Evolutionary conservation across 257 asterid species (phyloP), one percentile per base, ranked within the genome.

Genomic region (Euphrasia confusa): DNA sequence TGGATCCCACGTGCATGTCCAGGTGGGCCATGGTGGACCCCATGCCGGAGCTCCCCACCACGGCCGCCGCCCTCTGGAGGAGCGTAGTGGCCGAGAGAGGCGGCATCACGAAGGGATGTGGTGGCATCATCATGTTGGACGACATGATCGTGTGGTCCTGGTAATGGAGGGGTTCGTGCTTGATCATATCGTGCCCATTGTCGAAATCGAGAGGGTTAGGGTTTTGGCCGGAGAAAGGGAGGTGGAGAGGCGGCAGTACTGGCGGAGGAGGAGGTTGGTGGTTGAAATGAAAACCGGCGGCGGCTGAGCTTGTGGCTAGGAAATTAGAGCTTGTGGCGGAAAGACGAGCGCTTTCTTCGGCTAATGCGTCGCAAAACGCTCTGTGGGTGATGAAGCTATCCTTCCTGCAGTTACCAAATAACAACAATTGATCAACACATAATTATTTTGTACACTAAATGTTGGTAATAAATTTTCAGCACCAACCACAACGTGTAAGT

Each of bases 291-390:
- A 71, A 76, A 56, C 56, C 11, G 55, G 45, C n/a, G 61, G 45
- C 15, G 61, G 69, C 13, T 4, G 32, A n/a, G n/a, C n/a, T n/a
- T n/a, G n/a, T n/a, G n/a, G n/a, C n/a, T n/a, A n/a, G 60, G 49
- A 76, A 58, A 21, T 21, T 21, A 7, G 94, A 69, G 66, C 80
- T 75, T 5, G 78, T 89, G 66, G 76, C 80, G 4, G 87, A 81
- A 40, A 90, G 81, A 54, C 97, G 79, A 0, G 96, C 93, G 72
- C 89, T 87, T 68, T 90, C 97, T 69, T 83, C 90, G 13, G 97
- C 96, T 62, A 90, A 75, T 4, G 97, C 95, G 66, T 89, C 97
- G 69, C 97, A 89, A 49, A 89, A 89, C 63, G 95, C 97, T 52
- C 95, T 84, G 59, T 89, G 97, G 7, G 91, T 89, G 15, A 86